Evolutionary conservation across 176 grass and related monocot genomes (phyloP), one percentile per base, ranked within the genome.

Genomic region (Lolium multiflorum): DNA sequence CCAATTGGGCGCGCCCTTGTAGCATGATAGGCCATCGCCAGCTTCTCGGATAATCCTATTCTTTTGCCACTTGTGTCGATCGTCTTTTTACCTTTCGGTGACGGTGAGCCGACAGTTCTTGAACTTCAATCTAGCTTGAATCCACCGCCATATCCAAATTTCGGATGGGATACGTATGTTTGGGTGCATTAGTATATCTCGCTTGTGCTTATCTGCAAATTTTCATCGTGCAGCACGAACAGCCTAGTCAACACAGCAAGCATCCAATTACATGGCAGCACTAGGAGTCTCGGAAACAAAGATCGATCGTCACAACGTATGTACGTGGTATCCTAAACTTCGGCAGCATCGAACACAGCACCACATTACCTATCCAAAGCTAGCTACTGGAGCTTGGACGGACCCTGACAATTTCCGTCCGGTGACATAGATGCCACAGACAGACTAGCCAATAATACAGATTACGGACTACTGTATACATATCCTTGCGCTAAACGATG

Each of bases 31-130:
- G 12, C 41, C 15, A 28, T 41, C 64, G 50, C 25, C 56, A 2
- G 3, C 1, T 35, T 35, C 41, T 43, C 60, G 31, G 62, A 86
- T 69, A 78, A 78, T 70, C 31, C 62, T 70, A 85, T 57, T 78
- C 15, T 78, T 69, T 85, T 57, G n/a, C 75, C 62, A 70, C 84
- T 79, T 79, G 83, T 52, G 48, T 46, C 66, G 14, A 26, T 50
- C 58, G 51, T 47, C 39, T 77, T 43, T 43, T 43, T 43, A 85
- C 39, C 72, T 41, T 26, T 31, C 72, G 72, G 72, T 75, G 47
- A 75, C 22, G 72, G 2, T 46, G 71, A 2, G 64, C 65, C 41
- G 41, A 43, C 41, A 43, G 1, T 43, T 43, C 41, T 43, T 7
- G 5, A 43, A 43, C 38, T 7, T 43, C 41, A 0, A 8, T 43